These are phyloP conservation scores for Bifiguratus adelaidae DNA, from an alignment of 192 early-diverging fungal species.

Conservation along the genomic window DNA sequence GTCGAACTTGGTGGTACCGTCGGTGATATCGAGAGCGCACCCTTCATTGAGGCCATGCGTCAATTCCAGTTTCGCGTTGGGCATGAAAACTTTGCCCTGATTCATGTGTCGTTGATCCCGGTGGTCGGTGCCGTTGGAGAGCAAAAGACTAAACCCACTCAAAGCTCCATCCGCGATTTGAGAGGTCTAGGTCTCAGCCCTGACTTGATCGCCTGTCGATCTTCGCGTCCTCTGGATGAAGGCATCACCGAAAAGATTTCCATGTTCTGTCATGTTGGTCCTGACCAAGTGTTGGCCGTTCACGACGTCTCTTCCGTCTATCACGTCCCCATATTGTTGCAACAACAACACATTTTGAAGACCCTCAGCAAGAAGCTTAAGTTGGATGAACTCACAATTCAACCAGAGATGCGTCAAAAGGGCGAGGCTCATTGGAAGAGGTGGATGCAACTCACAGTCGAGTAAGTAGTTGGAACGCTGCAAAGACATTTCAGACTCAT, in stretches of 20 bases:
- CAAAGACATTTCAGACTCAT: no score
- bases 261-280: slow-evolving; percentile 99
- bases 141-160: slow-evolving; percentile 99
- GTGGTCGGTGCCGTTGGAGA: slow-evolving; percentile 96
- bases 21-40: slow-evolving; percentile 97
- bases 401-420: slow-evolving; percentile 39
- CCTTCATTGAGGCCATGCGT: slow-evolving; percentile 99
- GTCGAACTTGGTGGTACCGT: slow-evolving; percentile 98
- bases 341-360: slow-evolving; percentile 76
- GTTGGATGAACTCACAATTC: slow-evolving; percentile 43
- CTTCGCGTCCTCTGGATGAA: slow-evolving; percentile 69
- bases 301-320: slow-evolving; percentile 96
- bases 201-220: slow-evolving; percentile 95
- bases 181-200: slow-evolving; percentile 91
- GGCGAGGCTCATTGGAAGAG: slow-evolving; percentile 61
- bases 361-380: slow-evolving; percentile 74
- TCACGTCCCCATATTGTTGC: slow-evolving; percentile 89
- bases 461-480: slow-evolving; percentile 15
- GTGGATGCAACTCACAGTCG: slow-evolving; percentile 75
- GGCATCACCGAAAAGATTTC: slow-evolving; percentile 87
- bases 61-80: slow-evolving; percentile 99
- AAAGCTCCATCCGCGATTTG: slow-evolving; percentile 89
- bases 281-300: slow-evolving; percentile 86
- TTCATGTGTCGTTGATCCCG: slow-evolving; percentile 96
- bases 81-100: slow-evolving; percentile 94